A percentile compares a stretch with the other conserved stretches of the same genome.
phyloP scores from a whole-genome alignment of 2,329 filamentous ascomycete genomes.

The Cyphellophora europaea region DNA sequence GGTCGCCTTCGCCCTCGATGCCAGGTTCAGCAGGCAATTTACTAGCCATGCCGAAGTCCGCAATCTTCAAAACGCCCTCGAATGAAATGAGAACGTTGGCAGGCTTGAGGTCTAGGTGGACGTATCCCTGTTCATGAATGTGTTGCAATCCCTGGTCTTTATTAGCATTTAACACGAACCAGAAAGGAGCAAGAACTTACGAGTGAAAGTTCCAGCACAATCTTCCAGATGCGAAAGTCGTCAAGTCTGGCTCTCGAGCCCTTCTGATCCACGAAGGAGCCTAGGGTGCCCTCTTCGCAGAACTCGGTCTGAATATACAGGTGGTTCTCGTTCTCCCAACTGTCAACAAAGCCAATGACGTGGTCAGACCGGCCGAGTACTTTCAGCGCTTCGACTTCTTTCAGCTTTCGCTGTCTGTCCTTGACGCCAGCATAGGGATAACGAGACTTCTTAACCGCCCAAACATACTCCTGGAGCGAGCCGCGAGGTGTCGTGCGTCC shows the following conservation, averaged over 20 bases:
- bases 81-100: slow-evolving; percentile 59
- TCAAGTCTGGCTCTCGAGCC: slow-evolving; percentile 80
- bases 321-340: slow-evolving; percentile 77
- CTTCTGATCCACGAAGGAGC: slow-evolving; percentile 72
- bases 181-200: slow-evolving; percentile 43
- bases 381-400: slow-evolving; percentile 72
- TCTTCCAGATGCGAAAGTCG: slow-evolving; percentile 98
- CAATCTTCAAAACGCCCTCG: slow-evolving; percentile 57
- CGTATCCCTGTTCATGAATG: slow-evolving; percentile 80
- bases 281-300: slow-evolving; percentile 86
- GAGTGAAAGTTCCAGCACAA: slow-evolving; percentile 73
- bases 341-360: slow-evolving; percentile 71
- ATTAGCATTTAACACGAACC: slow-evolving; percentile 19
- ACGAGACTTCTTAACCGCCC: slow-evolving; percentile 89
- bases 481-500: slow-evolving; percentile 34
- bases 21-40: slow-evolving; percentile 64
- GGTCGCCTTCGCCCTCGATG: slow-evolving; percentile 86
- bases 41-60: slow-evolving; percentile 64
- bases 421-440: slow-evolving; percentile 66
- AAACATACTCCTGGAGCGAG: slow-evolving; percentile 53
- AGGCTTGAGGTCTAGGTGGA: slow-evolving; percentile 58
- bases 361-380: slow-evolving; percentile 74
- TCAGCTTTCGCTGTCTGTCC: slow-evolving; percentile 74
- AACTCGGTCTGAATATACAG: slow-evolving; percentile 97
- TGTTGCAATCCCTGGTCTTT: slow-evolving; percentile 65